Evolutionary conservation across 306 rosid species (phyloP).

Genomic region (Pyrus betulifolia): DNA sequence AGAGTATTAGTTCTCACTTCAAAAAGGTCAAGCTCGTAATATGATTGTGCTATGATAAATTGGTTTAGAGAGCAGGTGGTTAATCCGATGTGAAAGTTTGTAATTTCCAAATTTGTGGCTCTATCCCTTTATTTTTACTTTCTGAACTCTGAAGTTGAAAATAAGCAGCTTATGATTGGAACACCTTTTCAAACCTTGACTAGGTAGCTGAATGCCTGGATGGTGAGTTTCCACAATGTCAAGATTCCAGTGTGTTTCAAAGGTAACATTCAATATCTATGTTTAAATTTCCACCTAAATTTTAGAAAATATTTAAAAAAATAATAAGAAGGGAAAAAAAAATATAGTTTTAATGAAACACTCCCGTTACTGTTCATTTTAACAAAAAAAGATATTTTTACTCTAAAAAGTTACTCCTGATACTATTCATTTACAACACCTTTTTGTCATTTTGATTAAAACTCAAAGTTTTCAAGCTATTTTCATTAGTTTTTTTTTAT

Average conservation of each 20-base stretch:
- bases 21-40: constrained; percentile 6
- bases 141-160: background rate
- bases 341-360: too few relatives aligned
- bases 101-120: background rate
- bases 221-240: background rate
- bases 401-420: too few relatives aligned
- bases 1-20: constrained; percentile 24
- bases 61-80: background rate
- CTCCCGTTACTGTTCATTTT: too few relatives aligned
- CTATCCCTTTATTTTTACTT: background rate
- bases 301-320: too few relatives aligned
- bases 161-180: background rate
- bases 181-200: background rate
- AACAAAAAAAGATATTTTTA: too few relatives aligned
- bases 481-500: too few relatives aligned
- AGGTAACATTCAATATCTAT: too few relatives aligned
- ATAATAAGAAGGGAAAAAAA: too few relatives aligned
- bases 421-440: too few relatives aligned
- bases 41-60: background rate
- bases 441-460: too few relatives aligned
- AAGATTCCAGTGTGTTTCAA: too few relatives aligned
- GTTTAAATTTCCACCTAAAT: background rate
- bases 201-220: background rate
- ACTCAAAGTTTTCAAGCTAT: too few relatives aligned
- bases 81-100: background rate